These are phyloP conservation scores for Furcasterigmium sp. DNA, from an alignment of 2,329 filamentous ascomycete species.

Conservation along the genomic window DNA sequence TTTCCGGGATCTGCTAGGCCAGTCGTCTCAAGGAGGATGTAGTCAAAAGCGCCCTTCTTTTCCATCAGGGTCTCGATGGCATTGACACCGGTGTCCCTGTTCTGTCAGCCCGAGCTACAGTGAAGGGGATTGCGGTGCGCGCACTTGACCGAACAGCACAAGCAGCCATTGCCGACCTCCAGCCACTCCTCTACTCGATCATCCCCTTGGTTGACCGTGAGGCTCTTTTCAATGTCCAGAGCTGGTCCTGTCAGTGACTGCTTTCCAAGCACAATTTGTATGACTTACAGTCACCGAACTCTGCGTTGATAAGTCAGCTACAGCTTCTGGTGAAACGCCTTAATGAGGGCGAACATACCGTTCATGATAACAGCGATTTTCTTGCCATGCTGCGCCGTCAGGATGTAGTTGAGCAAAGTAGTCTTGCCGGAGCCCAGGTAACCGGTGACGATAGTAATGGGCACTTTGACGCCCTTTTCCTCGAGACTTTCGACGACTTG, in stretches of 20 bases:
- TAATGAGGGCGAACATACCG: slow-evolving; percentile 38
- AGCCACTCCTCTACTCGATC: slow-evolving; percentile 91
- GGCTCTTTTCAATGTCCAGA: slow-evolving; percentile 89
- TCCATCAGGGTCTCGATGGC: slow-evolving; percentile 96
- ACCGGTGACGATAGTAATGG: slow-evolving; percentile 82
- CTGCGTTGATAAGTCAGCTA: slow-evolving; percentile 33
- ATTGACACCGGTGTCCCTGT: slow-evolving; percentile 82
- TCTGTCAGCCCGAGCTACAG: slow-evolving; percentile 15
- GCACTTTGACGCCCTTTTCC: slow-evolving; percentile 61
- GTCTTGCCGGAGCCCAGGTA: slow-evolving; percentile 96
- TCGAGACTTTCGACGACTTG: slow-evolving; percentile 33
- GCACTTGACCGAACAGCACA: slow-evolving; percentile 95
- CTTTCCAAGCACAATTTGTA: background rate
- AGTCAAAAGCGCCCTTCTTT: slow-evolving; percentile 89
- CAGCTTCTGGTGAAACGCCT: background rate
- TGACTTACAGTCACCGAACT: slow-evolving; percentile 72
- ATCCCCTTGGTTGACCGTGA: slow-evolving; percentile 82
- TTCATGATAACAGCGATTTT: slow-evolving; percentile 98
- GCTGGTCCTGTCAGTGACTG: slow-evolving; percentile 41
- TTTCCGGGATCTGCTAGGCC: slow-evolving; percentile 94
- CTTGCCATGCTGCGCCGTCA: slow-evolving; percentile 93
- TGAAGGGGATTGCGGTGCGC: slow-evolving; percentile 5
- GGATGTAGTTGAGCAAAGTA: slow-evolving; percentile 90
- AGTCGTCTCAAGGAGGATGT: slow-evolving; percentile 94
- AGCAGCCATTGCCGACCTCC: slow-evolving; percentile 92